Conservation (phyloP, 2,329 filamentous ascomycete species). For the Botrytis fabae region DNA sequence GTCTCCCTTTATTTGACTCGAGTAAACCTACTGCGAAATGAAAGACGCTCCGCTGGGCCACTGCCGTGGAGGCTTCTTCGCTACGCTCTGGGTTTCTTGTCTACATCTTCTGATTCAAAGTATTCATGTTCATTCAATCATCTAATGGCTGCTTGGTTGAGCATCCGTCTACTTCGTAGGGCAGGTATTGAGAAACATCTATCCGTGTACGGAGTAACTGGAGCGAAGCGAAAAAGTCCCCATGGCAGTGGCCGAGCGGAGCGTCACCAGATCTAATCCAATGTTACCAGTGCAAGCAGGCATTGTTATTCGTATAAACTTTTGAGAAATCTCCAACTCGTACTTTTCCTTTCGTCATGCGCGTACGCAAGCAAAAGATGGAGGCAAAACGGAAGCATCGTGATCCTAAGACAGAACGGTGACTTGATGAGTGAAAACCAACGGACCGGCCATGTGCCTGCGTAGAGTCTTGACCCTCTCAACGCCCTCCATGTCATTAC, state of each 20-base stretch:
- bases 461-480: too few species aligned
- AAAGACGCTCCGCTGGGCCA: constrained; percentile 4
- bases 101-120: neutral
- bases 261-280: neutral
- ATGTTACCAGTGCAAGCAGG: neutral
- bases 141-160: neutral
- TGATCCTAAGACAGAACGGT: neutral
- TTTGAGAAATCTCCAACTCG: neutral
- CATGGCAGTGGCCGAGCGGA: neutral
- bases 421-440: neutral
- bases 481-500: neutral
- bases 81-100: neutral
- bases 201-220: neutral
- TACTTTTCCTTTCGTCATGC: neutral
- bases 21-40: neutral
- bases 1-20: neutral
- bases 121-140: neutral
- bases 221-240: constrained; percentile 10
- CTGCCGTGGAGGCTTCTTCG: constrained; percentile 7
- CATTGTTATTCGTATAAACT: neutral
- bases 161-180: neutral
- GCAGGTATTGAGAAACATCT: neutral
- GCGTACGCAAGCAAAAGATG: neutral
- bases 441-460: neutral
- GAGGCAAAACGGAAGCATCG: neutral